Conservation (phyloP, 2,329 filamentous ascomycete species). For the Cladobotryum protrusum region DNA sequence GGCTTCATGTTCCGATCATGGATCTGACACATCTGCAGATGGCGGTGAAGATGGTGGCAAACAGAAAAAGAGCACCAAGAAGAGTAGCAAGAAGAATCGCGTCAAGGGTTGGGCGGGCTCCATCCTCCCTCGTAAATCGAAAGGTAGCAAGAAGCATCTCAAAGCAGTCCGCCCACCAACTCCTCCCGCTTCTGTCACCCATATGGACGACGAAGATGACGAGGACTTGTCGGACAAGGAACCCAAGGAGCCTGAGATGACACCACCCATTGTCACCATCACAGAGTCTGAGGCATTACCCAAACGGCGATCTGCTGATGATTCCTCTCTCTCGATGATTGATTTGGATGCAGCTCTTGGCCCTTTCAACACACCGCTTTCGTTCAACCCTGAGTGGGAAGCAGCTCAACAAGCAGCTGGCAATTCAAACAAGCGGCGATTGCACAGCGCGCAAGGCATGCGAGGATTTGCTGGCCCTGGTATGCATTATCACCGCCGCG, state of each 20-base stretch:
- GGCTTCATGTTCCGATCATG: conserved; percentile 32
- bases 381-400: conserved; percentile 59
- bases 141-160: conserved; percentile 39
- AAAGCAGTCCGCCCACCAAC: conserved; percentile 41
- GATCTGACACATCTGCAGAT: conserved; percentile 23
- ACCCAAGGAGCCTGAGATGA: conserved; percentile 17
- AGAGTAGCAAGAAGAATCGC: conserved; percentile 51
- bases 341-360: conserved; percentile 91
- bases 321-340: conserved; percentile 72
- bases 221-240: conserved; percentile 18
- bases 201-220: conserved; percentile 24
- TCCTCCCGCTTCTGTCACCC: conserved; percentile 33
- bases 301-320: conserved; percentile 41
- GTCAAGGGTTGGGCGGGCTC: conserved; percentile 68
- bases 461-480: conserved; percentile 62
- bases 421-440: conserved; percentile 52
- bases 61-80: conserved; percentile 27
- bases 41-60: conserved; percentile 16
- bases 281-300: conserved; percentile 32
- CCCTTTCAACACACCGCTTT: conserved; percentile 77
- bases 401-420: conserved; percentile 55
- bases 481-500: conserved; percentile 69
- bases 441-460: conserved; percentile 72
- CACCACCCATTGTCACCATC: conserved; percentile 34
- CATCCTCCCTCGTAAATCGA: conserved; percentile 58